These are phyloP conservation scores for Claviceps paspali DNA, from an alignment of 2,329 filamentous ascomycete species.

Conservation along the genomic window DNA sequence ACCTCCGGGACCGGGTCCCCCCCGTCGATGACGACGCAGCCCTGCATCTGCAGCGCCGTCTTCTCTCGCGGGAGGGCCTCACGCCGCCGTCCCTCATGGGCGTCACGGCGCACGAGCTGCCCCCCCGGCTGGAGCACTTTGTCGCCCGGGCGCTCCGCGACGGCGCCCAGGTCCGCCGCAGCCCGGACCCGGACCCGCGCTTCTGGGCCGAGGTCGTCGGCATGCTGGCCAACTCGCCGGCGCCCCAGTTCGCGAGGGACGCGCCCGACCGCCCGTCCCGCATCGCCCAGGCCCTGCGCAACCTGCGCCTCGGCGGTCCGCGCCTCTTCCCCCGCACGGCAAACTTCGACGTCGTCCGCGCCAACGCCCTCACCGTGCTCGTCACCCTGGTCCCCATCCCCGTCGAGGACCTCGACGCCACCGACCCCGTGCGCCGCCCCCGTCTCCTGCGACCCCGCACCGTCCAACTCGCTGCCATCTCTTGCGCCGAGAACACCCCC, in stretches of 20 bases:
- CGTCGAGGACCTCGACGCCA: conserved; percentile 3
- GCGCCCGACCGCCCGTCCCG: not conserved
- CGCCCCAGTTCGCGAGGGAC: conserved; percentile 1
- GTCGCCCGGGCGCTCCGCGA: conserved; percentile 1
- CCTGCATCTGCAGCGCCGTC: too few relatives aligned
- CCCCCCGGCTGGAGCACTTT: conserved; percentile 2
- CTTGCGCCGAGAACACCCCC: not conserved
- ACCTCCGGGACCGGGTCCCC: too few relatives aligned
- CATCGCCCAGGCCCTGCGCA: conserved; percentile 6
- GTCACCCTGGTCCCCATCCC: conserved; percentile 5
- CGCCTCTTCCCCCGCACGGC: conserved; percentile 5
- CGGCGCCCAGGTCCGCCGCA: not conserved
- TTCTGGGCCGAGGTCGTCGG: conserved; percentile 4
- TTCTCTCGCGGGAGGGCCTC: conserved; percentile 4
- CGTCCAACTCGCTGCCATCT: not conserved
- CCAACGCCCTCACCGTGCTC: conserved; percentile 7
- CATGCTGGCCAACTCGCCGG: conserved; percentile 4
- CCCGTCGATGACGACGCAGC: too few relatives aligned
- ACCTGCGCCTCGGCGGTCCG: conserved; percentile 4
- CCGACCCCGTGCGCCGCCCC: too few relatives aligned
- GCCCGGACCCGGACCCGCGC: not conserved
- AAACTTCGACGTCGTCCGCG: conserved; percentile 6
- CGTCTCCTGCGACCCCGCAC: conserved; percentile 2
- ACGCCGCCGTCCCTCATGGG: conserved; percentile 3
- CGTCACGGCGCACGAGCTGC: conserved; percentile 1